Conservation (phyloP, 2,329 filamentous ascomycete species). For the Akanthomyces dipterigenus region DNA sequence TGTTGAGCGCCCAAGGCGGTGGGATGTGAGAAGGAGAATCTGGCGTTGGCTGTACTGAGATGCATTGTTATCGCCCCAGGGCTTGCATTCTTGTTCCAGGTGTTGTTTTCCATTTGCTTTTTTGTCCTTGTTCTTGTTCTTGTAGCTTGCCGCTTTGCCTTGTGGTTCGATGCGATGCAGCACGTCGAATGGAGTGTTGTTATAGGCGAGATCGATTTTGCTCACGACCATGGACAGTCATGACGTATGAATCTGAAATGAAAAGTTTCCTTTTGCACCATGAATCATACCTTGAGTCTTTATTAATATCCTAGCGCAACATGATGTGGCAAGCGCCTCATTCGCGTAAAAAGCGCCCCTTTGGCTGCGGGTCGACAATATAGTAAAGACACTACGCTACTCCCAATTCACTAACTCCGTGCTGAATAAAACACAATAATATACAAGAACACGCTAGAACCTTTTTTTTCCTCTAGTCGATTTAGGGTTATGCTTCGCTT, state of each 20-base stretch:
- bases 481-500: background rate
- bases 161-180: too few species aligned
- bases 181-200: background rate
- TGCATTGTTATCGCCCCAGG: too few species aligned
- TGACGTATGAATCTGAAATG: background rate
- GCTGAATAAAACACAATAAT: background rate
- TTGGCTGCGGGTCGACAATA: background rate
- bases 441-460: background rate
- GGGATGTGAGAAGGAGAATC: background rate
- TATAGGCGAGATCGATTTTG: background rate
- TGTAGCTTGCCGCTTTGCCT: too few species aligned
- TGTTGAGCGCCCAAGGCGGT: conserved; percentile 27
- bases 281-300: background rate
- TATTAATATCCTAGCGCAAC: background rate
- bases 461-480: background rate
- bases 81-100: too few species aligned
- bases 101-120: too few species aligned
- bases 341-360: background rate
- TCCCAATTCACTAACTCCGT: background rate
- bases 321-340: background rate
- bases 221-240: background rate
- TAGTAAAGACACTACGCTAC: background rate
- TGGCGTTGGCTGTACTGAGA: background rate
- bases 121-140: too few species aligned
- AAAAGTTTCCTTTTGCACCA: background rate